Base-by-base conservation (phyloP, 192 early-diverging fungal genomes). In the Coemansia aciculifera region DNA sequence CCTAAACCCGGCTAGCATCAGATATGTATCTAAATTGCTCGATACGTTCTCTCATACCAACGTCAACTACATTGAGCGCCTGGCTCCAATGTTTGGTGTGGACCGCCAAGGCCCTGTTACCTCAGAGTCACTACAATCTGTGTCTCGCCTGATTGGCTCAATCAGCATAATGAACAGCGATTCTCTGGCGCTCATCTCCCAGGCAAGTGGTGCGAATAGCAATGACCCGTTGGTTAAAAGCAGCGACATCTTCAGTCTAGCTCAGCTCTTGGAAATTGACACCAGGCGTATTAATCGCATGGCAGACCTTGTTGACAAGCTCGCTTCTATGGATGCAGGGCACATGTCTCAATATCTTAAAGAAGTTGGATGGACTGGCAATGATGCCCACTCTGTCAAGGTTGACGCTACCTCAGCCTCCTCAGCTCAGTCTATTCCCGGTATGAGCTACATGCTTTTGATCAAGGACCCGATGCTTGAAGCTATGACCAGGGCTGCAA, bases 81-180 rank as follows among this genome's bases (percentile, higher is more conserved):
- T 81, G 62, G 69, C 67, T 12, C 70, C 73, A 24, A 66, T 75
- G 59, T 72, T 81, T 67, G 73, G 73, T 15, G 43, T 81, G 4
- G 59, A 62, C 27, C 44, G 38, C 39, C 69, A 67, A 3, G 52
- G 63, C 3, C 44, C 73, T 1, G 52, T 62, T 2, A 15, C 32
- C 6, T 31, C 71, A 1, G 65, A 69, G 39, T 29, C 57, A 9
- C 48, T 62, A 4, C 37, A 37, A 7, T 42, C 71, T 5, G 69
- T 76, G 2, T 59, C 71, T 2, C 43, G 29, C 0, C 60, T 81
- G 1, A 49, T 73, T 39, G 21, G 31, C 3, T 13, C 57, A 2
- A 68, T 81, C 34, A 15, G 69, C 4, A 48, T 17, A 11, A 76
- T 81, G 70, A 49, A 60, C 12, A 1, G 40, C 12, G 36, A 29